phyloP scores from a whole-genome alignment of 805 yeast genomes.

The Yamadazyma philogaea region DNA sequence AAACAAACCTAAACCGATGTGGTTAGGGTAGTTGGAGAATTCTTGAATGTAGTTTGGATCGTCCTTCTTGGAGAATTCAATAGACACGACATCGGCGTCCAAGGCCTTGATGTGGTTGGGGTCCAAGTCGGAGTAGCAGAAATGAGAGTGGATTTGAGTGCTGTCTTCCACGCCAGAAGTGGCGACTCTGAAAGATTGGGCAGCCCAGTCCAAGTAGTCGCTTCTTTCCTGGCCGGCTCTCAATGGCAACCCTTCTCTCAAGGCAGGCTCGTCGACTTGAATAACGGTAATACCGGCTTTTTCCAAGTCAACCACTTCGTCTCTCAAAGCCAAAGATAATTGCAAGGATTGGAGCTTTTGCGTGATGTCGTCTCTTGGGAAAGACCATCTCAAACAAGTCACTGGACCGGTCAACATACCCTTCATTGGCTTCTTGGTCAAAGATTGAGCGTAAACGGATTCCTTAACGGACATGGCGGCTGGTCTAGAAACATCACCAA shows the following conservation, averaged over 20 bases:
- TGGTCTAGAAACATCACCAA: slow-evolving; percentile 99
- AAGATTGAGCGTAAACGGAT: slow-evolving; percentile 97
- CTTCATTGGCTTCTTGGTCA: slow-evolving; percentile 94
- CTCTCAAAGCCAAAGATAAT: slow-evolving; percentile 96
- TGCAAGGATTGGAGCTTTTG: slow-evolving; percentile 93
- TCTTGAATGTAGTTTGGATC: slow-evolving; percentile 97
- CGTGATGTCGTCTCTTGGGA: slow-evolving; percentile 98
- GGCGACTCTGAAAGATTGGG: slow-evolving; percentile 98
- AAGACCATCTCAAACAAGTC: slow-evolving; percentile 99
- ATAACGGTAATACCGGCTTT: slow-evolving; percentile 96
- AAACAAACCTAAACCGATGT: slow-evolving; percentile 98
- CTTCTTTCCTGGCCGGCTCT: slow-evolving; percentile 97
- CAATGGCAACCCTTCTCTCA: slow-evolving; percentile 99
- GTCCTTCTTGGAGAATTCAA: slow-evolving; percentile 99
- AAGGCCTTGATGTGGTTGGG: slow-evolving; percentile 99
- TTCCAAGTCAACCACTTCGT: slow-evolving; percentile 97
- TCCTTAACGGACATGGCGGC: slow-evolving; percentile 98
- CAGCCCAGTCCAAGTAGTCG: slow-evolving; percentile 97
- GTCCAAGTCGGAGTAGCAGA: slow-evolving; percentile 99
- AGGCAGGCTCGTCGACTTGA: slow-evolving; percentile 99
- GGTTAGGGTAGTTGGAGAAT: slow-evolving; percentile 98
- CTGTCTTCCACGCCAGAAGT: slow-evolving; percentile 94
- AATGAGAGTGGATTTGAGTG: slow-evolving; percentile 99
- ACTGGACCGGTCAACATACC: slow-evolving; percentile 99
- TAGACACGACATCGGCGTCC: slow-evolving; percentile 99